These are phyloP conservation scores for Bruguiera parviflora DNA, from an alignment of 345 rosid species.

Conservation along the genomic window DNA sequence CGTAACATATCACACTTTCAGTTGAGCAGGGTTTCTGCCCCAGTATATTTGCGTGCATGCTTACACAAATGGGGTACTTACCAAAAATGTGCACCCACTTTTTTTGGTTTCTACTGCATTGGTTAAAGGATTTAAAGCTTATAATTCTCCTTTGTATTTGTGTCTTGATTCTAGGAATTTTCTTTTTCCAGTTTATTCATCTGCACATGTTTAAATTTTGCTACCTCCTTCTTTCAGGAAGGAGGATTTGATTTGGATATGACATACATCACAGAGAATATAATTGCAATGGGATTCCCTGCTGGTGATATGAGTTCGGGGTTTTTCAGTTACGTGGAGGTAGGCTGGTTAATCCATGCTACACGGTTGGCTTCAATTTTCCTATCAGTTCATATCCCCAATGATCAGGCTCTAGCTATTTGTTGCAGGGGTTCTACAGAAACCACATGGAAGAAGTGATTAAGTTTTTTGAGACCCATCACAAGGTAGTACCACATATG, in stretches of 20 bases:
- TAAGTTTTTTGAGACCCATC: constrained; percentile 80
- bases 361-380: not conserved
- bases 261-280: constrained; percentile 80
- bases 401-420: constrained; percentile 16
- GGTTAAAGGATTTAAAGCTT: not conserved
- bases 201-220: not conserved
- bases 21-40: not conserved
- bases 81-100: not conserved
- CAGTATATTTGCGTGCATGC: not conserved
- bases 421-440: constrained; percentile 76
- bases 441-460: constrained; percentile 96
- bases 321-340: constrained; percentile 83
- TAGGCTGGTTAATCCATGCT: constrained; percentile 24
- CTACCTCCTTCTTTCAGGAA: constrained; percentile 42
- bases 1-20: too few species aligned
- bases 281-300: constrained; percentile 95
- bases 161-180: not conserved
- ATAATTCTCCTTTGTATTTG: not conserved
- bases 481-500: constrained; percentile 48
- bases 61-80: not conserved
- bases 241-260: constrained; percentile 88
- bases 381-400: constrained; percentile 1
- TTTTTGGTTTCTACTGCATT: not conserved
- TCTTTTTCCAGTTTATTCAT: not conserved
- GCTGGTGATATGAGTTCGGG: constrained; percentile 96